Evolutionary conservation across 345 rosid genomes (phyloP), one percentile per base, ranked within the genome.

Genomic region (Linum usitatissimum): DNA sequence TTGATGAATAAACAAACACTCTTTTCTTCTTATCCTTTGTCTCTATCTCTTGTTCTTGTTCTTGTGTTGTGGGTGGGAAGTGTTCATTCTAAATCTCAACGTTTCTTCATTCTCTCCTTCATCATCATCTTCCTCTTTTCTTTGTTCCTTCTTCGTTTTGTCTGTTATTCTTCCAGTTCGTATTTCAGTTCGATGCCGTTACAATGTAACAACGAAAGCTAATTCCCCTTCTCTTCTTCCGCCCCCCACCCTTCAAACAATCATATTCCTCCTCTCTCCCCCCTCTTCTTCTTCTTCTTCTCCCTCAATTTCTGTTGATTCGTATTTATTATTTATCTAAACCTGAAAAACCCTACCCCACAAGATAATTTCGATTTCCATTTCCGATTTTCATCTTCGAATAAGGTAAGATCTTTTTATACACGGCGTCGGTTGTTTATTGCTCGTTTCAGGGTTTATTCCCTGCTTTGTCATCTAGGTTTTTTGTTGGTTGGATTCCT

Each of bases 341-440:
- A 34, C 6, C 8, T 34, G 6, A 5, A 34, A 34, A 34, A 34
- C 38, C 17, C 17, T 45, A 10, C 14, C 14, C 51, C 17, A 15
- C 51, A 15, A 10, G 51, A 45, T 2, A 45, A 45, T 19, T 14
- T 31, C 21, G 8, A 57, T 18, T 57, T 14, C 34, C 31, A 8
- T 57, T 28, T 57, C 6, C 31, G 31, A 23, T 21, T 30, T 7
- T 8, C 15, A 10, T 28, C 60, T 23, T 57, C 15, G 30, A 6
- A 30, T 20, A 57, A 57, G 60, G 60, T 57, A 57, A 20, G 60
- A 57, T 21, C 60, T 57, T 57, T 6, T 12, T 55, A 3, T 15
- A 23, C 2, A 23, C 28, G 28, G 28, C 28, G 28, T 23, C 28
- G 28, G 28, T 23, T 23, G 28, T 6, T 19, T 23, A 18, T 23